Evolutionary conservation across 2,329 filamentous ascomycete genomes (phyloP), one percentile per base, ranked within the genome.

Genomic region (Fusarium azukiicola): DNA sequence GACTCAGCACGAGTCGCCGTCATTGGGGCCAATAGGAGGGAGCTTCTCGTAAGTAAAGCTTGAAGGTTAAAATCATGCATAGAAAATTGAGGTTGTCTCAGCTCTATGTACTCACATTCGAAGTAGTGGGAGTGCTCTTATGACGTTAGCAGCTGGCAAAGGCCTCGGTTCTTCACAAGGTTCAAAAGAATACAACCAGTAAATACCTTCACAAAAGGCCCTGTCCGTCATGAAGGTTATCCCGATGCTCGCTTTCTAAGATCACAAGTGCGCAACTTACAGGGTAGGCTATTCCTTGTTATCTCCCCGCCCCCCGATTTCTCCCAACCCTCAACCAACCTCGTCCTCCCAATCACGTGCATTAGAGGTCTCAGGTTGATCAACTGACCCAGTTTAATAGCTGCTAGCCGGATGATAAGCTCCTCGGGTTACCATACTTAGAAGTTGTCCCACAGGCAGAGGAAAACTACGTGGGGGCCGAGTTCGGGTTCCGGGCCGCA

Each of bases 401-500:
- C 54, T 40, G 21, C 54, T 58, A 58, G 54, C 54, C 36, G 54
- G 36, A 58, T 38, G 54, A 58, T 58, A 38, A 38, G 54, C 54
- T 58, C 54, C 54, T 58, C 54, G 54, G 54, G 36, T 58, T 58
- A 58, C 54, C 54, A 58, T 14, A 58, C 32, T 58, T 38, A 58
- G 54, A 58, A 58, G 54, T 40, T n/a, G 19, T 40, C 21, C 32
- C 54, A n/a, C 52, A 6, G 56, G 23, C 42, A n/a, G 32, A 54
- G 19, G 23, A 38, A 42, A 44, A 32, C 54, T 58, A 58, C 54
- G 54, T 58, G 14, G 68, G 40, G 40, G 63, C 40, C 19, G 42
- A 46, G 44, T 23, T 66, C 69, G 66, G 66, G 46, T 68, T 68
- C 36, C 66, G 66, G 66, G 66, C 66, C 66, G 66, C 38, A 52